Evolutionary conservation across 345 rosid species (phyloP).

Genomic region (Gossypium stocksii): DNA sequence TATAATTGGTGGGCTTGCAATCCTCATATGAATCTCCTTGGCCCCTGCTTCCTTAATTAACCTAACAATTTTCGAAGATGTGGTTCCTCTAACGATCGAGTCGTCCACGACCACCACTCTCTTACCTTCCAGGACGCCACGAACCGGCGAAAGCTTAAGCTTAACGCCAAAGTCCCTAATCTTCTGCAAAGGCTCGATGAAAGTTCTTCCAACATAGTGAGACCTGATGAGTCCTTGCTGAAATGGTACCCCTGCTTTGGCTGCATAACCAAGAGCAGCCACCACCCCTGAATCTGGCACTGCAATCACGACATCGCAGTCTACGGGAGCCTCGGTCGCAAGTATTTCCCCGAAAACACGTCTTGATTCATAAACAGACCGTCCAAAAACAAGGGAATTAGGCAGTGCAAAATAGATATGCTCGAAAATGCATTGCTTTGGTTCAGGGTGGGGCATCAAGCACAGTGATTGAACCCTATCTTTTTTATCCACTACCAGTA

Average conservation of each 20-base stretch:
- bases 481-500: slow-evolving; percentile 63
- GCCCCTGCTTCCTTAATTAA: slow-evolving; percentile 86
- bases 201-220: slow-evolving; percentile 97
- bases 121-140: slow-evolving; percentile 78
- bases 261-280: slow-evolving; percentile 88
- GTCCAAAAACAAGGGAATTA: slow-evolving; percentile 72
- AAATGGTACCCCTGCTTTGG: slow-evolving; percentile 74
- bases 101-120: slow-evolving; percentile 93
- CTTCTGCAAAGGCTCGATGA: slow-evolving; percentile 88
- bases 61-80: slow-evolving; percentile 82
- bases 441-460: slow-evolving; percentile 57
- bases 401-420: slow-evolving; percentile 86
- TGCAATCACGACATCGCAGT: slow-evolving; percentile 89
- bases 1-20: slow-evolving; percentile 85
- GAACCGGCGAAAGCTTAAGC: slow-evolving; percentile 85
- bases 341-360: slow-evolving; percentile 65
- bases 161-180: slow-evolving; percentile 97
- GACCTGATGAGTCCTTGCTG: slow-evolving; percentile 88
- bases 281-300: slow-evolving; percentile 97
- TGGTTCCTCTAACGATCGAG: slow-evolving; percentile 88
- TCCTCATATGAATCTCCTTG: slow-evolving; percentile 91
- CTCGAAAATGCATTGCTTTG: slow-evolving; percentile 87
- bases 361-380: slow-evolving; percentile 80
- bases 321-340: slow-evolving; percentile 67
- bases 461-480: slow-evolving; percentile 81